A percentile compares a stretch with the other conserved stretches of the same genome.
phyloP scores from a whole-genome alignment of 2,329 filamentous ascomycete species.

The Scedosporium boydii region DNA sequence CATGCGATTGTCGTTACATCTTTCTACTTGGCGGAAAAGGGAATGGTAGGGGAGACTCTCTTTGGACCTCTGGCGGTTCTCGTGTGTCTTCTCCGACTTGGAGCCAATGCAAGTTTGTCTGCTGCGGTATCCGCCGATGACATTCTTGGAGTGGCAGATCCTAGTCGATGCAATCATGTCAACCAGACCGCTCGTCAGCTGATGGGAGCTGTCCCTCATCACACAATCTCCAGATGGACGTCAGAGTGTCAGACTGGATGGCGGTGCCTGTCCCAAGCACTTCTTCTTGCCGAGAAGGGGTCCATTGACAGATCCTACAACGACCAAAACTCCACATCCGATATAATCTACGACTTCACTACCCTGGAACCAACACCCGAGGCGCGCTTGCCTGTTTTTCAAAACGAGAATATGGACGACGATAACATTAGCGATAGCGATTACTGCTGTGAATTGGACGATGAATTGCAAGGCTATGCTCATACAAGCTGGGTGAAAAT shows the following conservation, averaged over 20 bases:
- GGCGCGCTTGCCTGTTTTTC: too few species aligned
- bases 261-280: not conserved
- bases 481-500: constrained; percentile 11
- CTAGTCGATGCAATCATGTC: not conserved
- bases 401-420: too few species aligned
- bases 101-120: not conserved
- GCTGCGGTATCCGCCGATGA: not conserved
- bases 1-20: not conserved
- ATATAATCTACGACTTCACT: too few species aligned
- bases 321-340: too few species aligned
- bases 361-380: too few species aligned
- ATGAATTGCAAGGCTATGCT: not conserved
- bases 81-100: not conserved
- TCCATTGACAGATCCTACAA: too few species aligned
- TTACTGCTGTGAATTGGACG: too few species aligned
- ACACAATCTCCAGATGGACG: not conserved
- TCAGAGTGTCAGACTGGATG: not conserved
- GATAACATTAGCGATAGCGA: not conserved
- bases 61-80: not conserved
- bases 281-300: not conserved
- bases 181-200: not conserved
- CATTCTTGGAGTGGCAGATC: not conserved
- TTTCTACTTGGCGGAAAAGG: not conserved
- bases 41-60: not conserved
- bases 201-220: not conserved